A percentile compares a stretch with the other conserved stretches of the same genome.
These are phyloP conservation scores for Nitzschia inconspicua DNA, from an alignment of 108 stramenopile species.

Conservation along the genomic window DNA sequence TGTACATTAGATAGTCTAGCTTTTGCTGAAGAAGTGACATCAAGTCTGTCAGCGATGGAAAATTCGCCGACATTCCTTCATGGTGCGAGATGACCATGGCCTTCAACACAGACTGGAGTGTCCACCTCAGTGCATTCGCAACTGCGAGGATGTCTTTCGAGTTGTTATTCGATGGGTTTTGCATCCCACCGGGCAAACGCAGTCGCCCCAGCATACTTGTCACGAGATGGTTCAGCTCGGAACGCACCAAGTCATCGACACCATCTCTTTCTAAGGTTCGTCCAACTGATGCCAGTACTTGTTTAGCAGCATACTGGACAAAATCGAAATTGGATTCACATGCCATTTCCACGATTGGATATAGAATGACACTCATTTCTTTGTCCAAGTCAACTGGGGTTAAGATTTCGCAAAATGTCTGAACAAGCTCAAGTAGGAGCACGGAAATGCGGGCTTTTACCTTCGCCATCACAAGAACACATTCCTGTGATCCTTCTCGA, in stretches of 20 bases:
- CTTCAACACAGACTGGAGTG: no score
- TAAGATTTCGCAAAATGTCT: background rate
- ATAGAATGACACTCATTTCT: no score
- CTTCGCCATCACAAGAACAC: no score
- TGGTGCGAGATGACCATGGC: no score
- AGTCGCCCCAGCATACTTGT: slow-evolving; percentile 10
- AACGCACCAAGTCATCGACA: background rate
- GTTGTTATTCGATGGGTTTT: background rate
- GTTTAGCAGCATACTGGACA: slow-evolving; percentile 2
- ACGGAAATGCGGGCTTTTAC: no score
- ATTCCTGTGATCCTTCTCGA: no score
- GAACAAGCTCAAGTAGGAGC: slow-evolving; percentile 1
- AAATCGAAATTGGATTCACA: background rate
- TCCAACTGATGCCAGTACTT: no score
- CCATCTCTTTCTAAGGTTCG: no score
- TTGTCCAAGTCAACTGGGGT: no score
- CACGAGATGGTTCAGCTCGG: slow-evolving; percentile 11
- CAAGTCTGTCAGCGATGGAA: slow-evolving; percentile 15
- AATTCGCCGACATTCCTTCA: no score
- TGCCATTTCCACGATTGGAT: slow-evolving; percentile 16
- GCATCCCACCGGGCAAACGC: slow-evolving; percentile 14
- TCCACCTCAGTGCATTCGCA: slow-evolving; percentile 1
- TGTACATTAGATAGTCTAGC: slow-evolving; percentile 7
- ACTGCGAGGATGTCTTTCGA: slow-evolving; percentile 1
- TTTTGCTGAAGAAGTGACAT: slow-evolving; percentile 2